A percentile compares a stretch with the other conserved stretches of the same genome.
Evolutionary conservation across 1,139 yeast species (phyloP).

Genomic region (Saccharomyces hybrid): DNA sequence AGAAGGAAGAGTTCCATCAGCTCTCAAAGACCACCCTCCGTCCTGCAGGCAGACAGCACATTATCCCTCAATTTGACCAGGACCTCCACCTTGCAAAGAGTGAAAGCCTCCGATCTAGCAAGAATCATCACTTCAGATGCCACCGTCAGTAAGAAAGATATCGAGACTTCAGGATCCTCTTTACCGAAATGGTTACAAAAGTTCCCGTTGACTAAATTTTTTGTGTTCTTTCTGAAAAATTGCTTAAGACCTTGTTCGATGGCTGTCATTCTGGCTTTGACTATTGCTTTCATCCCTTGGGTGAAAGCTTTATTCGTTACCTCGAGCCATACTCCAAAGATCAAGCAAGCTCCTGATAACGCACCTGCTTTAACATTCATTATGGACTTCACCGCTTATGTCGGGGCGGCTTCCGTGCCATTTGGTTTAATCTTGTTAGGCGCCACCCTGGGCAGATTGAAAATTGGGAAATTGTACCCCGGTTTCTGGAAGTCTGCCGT

Average conservation of each 20-base stretch:
- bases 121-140: constrained; percentile 22
- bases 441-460: constrained; percentile 73
- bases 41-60: constrained; percentile 1
- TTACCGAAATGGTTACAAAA: constrained; percentile 7
- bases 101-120: constrained; percentile 9
- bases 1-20: constrained; percentile 16
- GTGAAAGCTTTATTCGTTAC: constrained; percentile 61
- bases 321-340: constrained; percentile 24
- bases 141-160: constrained; percentile 11
- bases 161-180: constrained; percentile 9
- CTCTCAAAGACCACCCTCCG: constrained; percentile 4
- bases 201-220: constrained; percentile 9
- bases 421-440: constrained; percentile 75
- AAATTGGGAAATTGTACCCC: constrained; percentile 49
- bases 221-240: constrained; percentile 38
- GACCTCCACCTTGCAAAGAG: constrained; percentile 2
- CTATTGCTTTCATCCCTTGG: constrained; percentile 75
- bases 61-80: not conserved
- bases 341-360: constrained; percentile 67
- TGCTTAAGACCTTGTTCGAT: constrained; percentile 56
- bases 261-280: constrained; percentile 48
- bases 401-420: constrained; percentile 88
- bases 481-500: constrained; percentile 65
- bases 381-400: constrained; percentile 69
- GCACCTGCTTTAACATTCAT: constrained; percentile 77